A percentile compares a stretch with the other conserved stretches of the same genome.
Conservation (phyloP, 371 early-diverging fungal species). For the Thermomucor indicae-seudaticae region DNA sequence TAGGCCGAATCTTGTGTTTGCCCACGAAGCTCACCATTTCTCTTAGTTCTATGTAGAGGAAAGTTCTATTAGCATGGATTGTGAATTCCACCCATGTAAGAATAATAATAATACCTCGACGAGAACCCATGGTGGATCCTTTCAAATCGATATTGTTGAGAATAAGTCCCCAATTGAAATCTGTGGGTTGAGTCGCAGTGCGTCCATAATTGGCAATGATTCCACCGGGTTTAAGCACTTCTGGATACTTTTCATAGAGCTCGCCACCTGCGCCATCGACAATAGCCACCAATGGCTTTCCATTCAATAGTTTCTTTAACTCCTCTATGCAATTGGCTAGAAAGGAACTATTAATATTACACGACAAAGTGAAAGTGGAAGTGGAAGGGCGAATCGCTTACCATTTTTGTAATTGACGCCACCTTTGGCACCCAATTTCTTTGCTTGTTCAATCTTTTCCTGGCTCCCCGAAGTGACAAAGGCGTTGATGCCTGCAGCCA, state of each 20-base stretch:
- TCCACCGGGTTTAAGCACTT: constrained; percentile 50
- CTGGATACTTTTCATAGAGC: constrained; percentile 31
- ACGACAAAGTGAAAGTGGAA: too few species aligned
- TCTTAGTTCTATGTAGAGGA: constrained; percentile 31
- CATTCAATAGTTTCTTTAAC: constrained; percentile 39
- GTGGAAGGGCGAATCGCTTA: too few species aligned
- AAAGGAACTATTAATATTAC: too few species aligned
- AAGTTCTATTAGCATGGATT: background rate
- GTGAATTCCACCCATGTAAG: background rate
- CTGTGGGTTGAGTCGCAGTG: constrained; percentile 27
- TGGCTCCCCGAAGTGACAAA: constrained; percentile 66
- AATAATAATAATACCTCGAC: constrained; percentile 17
- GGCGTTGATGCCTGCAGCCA: constrained; percentile 63
- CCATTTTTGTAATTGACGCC: constrained; percentile 68
- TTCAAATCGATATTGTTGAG: constrained; percentile 56
- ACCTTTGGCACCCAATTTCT: constrained; percentile 62
- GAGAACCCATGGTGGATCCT: constrained; percentile 68
- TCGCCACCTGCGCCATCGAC: constrained; percentile 72
- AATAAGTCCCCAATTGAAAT: constrained; percentile 45
- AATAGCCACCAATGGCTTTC: constrained; percentile 47
- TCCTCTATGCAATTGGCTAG: constrained; percentile 50
- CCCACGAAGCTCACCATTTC: constrained; percentile 61
- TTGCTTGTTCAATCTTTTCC: constrained; percentile 57
- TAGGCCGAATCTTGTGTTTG: constrained; percentile 53
- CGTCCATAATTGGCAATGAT: constrained; percentile 58